Conservation (phyloP, 2,329 filamentous ascomycete species). For the Chlorencoelia australis region DNA sequence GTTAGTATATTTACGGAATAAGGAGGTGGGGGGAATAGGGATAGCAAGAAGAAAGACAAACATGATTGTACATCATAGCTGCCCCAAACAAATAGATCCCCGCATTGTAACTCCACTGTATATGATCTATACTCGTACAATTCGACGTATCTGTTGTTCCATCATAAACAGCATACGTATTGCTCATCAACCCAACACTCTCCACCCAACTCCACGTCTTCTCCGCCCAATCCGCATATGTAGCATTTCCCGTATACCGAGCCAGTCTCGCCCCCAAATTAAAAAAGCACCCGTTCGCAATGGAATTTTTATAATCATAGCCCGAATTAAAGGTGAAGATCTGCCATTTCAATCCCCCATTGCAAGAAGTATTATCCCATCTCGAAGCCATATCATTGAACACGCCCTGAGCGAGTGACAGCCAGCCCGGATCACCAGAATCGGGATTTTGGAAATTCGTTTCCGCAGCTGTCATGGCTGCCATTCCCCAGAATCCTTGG, state of each 20-base stretch:
- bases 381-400: slow-evolving; percentile 58
- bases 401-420: slow-evolving; percentile 64
- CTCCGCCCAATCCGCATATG: slow-evolving; percentile 69
- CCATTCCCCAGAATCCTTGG: slow-evolving; percentile 62
- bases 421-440: slow-evolving; percentile 48
- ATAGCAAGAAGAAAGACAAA: slow-evolving; percentile 23
- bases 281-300: slow-evolving; percentile 52
- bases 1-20: background rate
- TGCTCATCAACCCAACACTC: slow-evolving; percentile 45
- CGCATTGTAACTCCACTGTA: slow-evolving; percentile 60
- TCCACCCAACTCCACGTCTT: slow-evolving; percentile 61
- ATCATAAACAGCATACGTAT: slow-evolving; percentile 45
- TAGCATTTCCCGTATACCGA: slow-evolving; percentile 64
- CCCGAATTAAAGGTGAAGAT: slow-evolving; percentile 74
- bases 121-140: slow-evolving; percentile 46
- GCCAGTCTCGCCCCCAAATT: slow-evolving; percentile 56
- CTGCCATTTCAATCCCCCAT: slow-evolving; percentile 75
- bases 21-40: background rate
- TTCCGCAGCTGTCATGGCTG: slow-evolving; percentile 60
- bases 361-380: slow-evolving; percentile 60
- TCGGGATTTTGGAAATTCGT: slow-evolving; percentile 49
- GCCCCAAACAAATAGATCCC: slow-evolving; percentile 54
- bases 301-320: slow-evolving; percentile 64
- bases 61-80: slow-evolving; percentile 37
- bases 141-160: slow-evolving; percentile 46